Evolutionary conservation across 2,329 filamentous ascomycete genomes (phyloP), one percentile per base, ranked within the genome.

Genomic region (Stagonosporopsis vannaccii): DNA sequence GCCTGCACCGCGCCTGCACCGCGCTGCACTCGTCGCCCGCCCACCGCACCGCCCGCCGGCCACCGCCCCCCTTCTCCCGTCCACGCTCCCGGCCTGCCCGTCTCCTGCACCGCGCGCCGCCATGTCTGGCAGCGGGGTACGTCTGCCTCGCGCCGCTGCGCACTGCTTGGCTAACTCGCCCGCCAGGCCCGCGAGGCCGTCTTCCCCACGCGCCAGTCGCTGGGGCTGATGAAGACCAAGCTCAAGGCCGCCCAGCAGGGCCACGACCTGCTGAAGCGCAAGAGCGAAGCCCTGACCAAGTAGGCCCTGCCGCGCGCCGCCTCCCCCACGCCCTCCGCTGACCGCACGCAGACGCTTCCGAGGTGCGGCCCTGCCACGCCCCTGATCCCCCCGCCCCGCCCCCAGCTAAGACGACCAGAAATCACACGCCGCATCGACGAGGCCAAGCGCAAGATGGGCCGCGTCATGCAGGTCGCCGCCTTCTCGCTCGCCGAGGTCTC

Each of bases 261-360:
- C 44, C 94, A 99, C 81, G 97, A 90, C 77, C 82, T 99, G 75
- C 82, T 99, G 62, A 99, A 99, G 84, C 85, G 95, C 73, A 99
- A 99, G 84, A 97, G 93, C 77, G 95, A 99, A 80, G 95, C 95
- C 68, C 82, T 99, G 61, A 99, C 95, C 65, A 99, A 99, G 92
- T 96, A 84, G 51, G 85, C 77, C 20, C 45, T 47, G 46, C 6
- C 22, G 4, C 11, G 23, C 28, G 15, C 28, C 15, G 44, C 15
- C 42, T 23, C 41, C 44, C 60, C 51, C 39, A 30, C 17, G 12
- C 22, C 8, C 41, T 17, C 33, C 12, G 26, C 53, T 49, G 36
- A 53, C 51, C 26, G 19, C 6, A 32, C 39, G 7, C 67, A 96
- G 92, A 74, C 92, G 92, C 69, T 96, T 96, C 79, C 88, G 92